Base-by-base conservation (phyloP, 768 basidiomycete genomes). In the Rhodosporidiobolus odoratus region DNA sequence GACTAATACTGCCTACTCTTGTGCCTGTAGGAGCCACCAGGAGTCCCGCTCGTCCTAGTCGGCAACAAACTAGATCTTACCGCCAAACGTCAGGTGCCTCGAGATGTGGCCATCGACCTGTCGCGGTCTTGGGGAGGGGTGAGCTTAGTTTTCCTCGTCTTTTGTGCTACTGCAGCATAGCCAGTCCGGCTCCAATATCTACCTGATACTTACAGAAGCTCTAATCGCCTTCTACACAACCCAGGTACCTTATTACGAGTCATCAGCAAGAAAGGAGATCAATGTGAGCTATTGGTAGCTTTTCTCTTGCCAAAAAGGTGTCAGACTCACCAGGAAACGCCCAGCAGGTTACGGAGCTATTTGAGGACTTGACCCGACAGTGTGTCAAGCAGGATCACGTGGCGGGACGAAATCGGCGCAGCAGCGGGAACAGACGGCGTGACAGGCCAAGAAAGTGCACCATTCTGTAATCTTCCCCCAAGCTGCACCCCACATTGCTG, bases 51-150 rank as follows among this genome's bases (percentile, higher is more conserved):
- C 27, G 75, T 77, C 23, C 61, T 78, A 17, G 74, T 77, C 37
- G 77, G 77, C 32, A 76, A 76, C 61, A 78, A 78, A 62, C 72
- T 75, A 65, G 77, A 78, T 65, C 65, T 78, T 6, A 30, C 56
- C 3, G n/a, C 37, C 25, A 73, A 78, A 37, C 71, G 77, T 7
- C 71, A 75, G 56, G 77, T 78, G 16, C 60, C 65, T 13, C 62
- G 75, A 32, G 75, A 77, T 16, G 69, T 68, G 1, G 76, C 73
- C 17, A 65, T 77, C 50, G 30, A 62, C 19, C 58, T 78, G 23
- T 69, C 66, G 6, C 27, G 60, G 43, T 35, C 64, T 7, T 78
- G 77, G 77, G 66, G 72, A n/a, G 72, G 73, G 4, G 69, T 76
- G 57, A 75, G 62, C 56, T 8, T 38, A 2, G 6, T 10, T 21